Evolutionary conservation across 1,284 basidiomycete species (phyloP), one percentile per base, ranked within the genome.

Genomic region (Austropuccinia psidii): DNA sequence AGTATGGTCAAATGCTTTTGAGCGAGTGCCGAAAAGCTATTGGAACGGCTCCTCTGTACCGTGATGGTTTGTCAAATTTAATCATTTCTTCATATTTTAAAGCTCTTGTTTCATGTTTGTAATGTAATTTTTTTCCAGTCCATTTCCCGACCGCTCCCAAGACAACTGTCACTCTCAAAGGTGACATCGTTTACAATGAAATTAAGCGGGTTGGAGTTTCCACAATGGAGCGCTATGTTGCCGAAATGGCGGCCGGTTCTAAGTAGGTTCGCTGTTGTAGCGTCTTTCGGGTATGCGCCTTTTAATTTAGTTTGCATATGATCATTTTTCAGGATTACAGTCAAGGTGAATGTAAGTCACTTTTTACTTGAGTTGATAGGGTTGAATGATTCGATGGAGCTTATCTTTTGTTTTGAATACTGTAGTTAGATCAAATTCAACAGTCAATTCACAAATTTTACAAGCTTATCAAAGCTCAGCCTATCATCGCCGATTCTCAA

Each of bases 71-170:
- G 88, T 82, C 17, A 37, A 49, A 24, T 45, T 21, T 1, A 15
- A 9, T 54, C 35, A 21, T 37, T 8, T 21, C 52, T 57, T 69
- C 54, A 73, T 77, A 60, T 70, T 75, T 67, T 37, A 33, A 43
- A 24, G 35, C 4, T 47, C 6, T 55, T 27, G 17, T 54, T 37
- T 39, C 49, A 39, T 77, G 76, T 43, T 66, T 54, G 1, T 29
- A 24, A 19, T 21, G 61, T 77, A 74, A 19, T 19, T n/a, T 15
- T 35, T n/a, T n/a, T 78, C 79, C 66, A 93, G 93, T 98, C 39
- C 95, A 93, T 11, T 95, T 97, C 87, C 96, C 96, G 8, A 98
- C 95, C 43, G 96, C 95, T 8, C 95, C 95, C 57, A 88, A 90
- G 79, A 98, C 94, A 27, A 91, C 94, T 81, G 89, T 98, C 77